Evolutionary conservation across 176 grass and related monocot genomes (phyloP).

Genomic region (Saccharum officinarum): DNA sequence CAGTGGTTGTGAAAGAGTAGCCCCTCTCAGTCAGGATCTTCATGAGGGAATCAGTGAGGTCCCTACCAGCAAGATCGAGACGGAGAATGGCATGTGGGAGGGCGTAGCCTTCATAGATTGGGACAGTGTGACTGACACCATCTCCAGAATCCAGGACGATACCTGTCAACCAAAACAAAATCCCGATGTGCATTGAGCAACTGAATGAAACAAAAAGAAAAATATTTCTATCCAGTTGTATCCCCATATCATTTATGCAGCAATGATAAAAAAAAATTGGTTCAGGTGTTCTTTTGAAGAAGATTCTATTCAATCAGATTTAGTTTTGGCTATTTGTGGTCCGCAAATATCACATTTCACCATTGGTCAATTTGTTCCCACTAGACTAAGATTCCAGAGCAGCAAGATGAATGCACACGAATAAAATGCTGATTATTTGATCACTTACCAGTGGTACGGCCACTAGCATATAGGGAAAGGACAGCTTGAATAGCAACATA

Average conservation of each 20-base stretch:
- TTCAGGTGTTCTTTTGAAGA: neutral
- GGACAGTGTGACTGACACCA: conserved; percentile 86
- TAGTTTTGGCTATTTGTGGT: neutral
- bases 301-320: neutral
- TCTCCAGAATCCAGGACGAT: conserved; percentile 89
- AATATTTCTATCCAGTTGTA: neutral
- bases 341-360: neutral
- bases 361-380: neutral
- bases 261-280: neutral
- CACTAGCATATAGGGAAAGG: conserved; percentile 85
- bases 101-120: conserved; percentile 88
- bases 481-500: conserved; percentile 89
- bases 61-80: conserved; percentile 87
- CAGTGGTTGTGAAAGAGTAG: conserved; percentile 86
- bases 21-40: conserved; percentile 91
- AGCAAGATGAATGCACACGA: neutral
- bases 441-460: conserved; percentile 79
- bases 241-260: neutral
- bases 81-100: conserved; percentile 86
- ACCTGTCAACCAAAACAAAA: conserved; percentile 48
- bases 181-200: conserved; percentile 17
- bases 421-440: conserved; percentile 19
- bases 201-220: neutral
- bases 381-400: neutral
- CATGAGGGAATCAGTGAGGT: conserved; percentile 88